Percentiles rank a stretch among this genome's conserved stretches.
Conservation (phyloP, 164 flowering plant species). For the Houttuynia cordata region DNA sequence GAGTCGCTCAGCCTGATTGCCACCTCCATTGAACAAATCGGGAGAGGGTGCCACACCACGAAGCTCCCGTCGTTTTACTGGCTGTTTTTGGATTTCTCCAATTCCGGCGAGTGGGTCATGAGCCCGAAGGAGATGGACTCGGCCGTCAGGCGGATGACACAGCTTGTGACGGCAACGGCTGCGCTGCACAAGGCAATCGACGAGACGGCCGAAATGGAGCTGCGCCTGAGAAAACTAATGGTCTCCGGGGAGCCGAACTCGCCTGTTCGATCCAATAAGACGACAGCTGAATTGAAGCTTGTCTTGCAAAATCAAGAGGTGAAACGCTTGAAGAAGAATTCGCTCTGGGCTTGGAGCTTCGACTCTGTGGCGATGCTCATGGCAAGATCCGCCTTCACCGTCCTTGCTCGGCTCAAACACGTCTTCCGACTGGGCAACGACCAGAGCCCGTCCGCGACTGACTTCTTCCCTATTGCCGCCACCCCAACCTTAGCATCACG, state of each 20-base stretch:
- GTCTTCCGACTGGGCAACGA: conserved; percentile 47
- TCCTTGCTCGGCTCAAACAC: conserved; percentile 49
- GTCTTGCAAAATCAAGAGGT: conserved; percentile 59
- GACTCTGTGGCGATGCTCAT: conserved; percentile 38
- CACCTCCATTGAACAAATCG: conserved; percentile 30
- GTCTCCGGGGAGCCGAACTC: conserved; percentile 10
- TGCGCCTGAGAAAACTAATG: conserved; percentile 23
- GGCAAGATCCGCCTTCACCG: conserved; percentile 48
- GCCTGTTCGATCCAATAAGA: conserved; percentile 25
- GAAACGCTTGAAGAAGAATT: conserved; percentile 45
- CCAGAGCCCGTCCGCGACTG: conserved; percentile 54
- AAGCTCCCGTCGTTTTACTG: conserved; percentile 31
- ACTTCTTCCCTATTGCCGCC: conserved; percentile 36
- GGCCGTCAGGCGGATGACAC: conserved; percentile 39
- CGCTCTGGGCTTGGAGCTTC: conserved; percentile 63
- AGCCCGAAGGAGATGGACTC: conserved; percentile 52
- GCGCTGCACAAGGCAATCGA: conserved; percentile 49
- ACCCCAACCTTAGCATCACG: conserved; percentile 26
- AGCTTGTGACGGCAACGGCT: conserved; percentile 36
- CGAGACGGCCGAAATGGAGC: conserved; percentile 39
- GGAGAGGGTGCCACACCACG: conserved; percentile 29
- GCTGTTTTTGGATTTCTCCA: conserved; percentile 38
- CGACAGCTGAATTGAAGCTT: conserved; percentile 62
- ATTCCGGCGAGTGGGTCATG: conserved; percentile 50
- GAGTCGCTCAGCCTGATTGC: conserved; percentile 40